Conservation (phyloP, 139 green algal genomes). For the Chlorella vulgaris region DNA sequence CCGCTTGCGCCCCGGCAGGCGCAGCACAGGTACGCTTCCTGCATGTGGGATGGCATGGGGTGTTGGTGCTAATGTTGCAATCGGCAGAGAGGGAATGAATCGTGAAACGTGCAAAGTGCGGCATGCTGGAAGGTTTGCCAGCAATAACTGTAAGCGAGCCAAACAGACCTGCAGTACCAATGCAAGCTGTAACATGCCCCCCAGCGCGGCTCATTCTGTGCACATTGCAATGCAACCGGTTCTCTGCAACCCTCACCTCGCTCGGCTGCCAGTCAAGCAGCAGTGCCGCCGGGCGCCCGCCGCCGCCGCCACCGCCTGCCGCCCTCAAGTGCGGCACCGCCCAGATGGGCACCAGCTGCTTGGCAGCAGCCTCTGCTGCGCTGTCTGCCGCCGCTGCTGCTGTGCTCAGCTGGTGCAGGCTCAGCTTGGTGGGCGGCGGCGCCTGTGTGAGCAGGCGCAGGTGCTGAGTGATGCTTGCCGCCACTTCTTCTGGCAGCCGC, state of each 20-base stretch:
- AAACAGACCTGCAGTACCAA: too few relatives aligned
- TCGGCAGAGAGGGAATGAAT: background rate
- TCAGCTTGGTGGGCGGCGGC: slow-evolving; percentile 31
- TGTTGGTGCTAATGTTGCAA: background rate
- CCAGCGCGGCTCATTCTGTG: too few relatives aligned
- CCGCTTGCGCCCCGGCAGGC: slow-evolving; percentile 11
- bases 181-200: too few relatives aligned
- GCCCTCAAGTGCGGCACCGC: background rate
- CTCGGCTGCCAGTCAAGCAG: slow-evolving; percentile 9
- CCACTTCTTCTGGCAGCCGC: slow-evolving; percentile 9
- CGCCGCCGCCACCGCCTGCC: background rate
- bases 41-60: background rate
- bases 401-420: slow-evolving; percentile 10
- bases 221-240: too few relatives aligned
- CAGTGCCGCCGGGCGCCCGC: background rate
- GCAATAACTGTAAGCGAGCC: too few relatives aligned
- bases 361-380: background rate
- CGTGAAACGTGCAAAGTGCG: too few relatives aligned
- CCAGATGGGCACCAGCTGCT: background rate
- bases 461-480: background rate
- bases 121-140: too few relatives aligned
- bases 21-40: slow-evolving; percentile 11
- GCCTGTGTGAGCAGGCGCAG: slow-evolving; percentile 14
- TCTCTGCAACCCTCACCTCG: slow-evolving; percentile 22
- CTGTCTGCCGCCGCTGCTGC: background rate